Evolutionary conservation across 2,329 filamentous ascomycete genomes (phyloP).

Genomic region (Botryosphaeria dothidea): DNA sequence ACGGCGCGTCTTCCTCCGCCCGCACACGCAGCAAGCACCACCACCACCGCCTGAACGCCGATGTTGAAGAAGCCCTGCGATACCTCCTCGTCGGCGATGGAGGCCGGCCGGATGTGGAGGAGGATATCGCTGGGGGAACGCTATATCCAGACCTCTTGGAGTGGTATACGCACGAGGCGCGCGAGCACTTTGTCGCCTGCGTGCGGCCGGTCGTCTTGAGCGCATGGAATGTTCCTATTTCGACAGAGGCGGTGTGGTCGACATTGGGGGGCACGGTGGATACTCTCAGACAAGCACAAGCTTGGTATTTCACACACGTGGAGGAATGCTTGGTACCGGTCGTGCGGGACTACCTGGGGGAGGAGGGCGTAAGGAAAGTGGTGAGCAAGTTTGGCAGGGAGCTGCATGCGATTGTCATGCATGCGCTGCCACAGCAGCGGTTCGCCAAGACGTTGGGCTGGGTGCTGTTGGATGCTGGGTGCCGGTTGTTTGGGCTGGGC

Average conservation of each 20-base stretch:
- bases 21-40: slow-evolving; percentile 25
- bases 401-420: slow-evolving; percentile 65
- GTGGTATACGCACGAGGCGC: slow-evolving; percentile 50
- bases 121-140: slow-evolving; percentile 16
- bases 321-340: slow-evolving; percentile 35
- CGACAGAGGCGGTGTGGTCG: slow-evolving; percentile 27
- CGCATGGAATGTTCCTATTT: slow-evolving; percentile 33
- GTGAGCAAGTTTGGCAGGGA: slow-evolving; percentile 58
- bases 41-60: slow-evolving; percentile 25
- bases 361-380: slow-evolving; percentile 42
- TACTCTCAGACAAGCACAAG: slow-evolving; percentile 38
- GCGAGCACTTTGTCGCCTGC: slow-evolving; percentile 41
- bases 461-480: slow-evolving; percentile 57
- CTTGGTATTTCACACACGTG: slow-evolving; percentile 38
- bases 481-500: slow-evolving; percentile 45
- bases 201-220: slow-evolving; percentile 31
- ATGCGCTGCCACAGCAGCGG: slow-evolving; percentile 56
- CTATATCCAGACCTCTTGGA: slow-evolving; percentile 35
- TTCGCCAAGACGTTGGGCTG: slow-evolving; percentile 57
- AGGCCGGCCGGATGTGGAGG: slow-evolving; percentile 23
- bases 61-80: slow-evolving; percentile 37
- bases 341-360: slow-evolving; percentile 36
- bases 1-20: slow-evolving; percentile 20
- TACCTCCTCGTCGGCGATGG: slow-evolving; percentile 36
- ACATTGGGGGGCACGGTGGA: slow-evolving; percentile 39